Evolutionary conservation across 140 eudicot species (phyloP).

Genomic region (Ambrosia hybrid): DNA sequence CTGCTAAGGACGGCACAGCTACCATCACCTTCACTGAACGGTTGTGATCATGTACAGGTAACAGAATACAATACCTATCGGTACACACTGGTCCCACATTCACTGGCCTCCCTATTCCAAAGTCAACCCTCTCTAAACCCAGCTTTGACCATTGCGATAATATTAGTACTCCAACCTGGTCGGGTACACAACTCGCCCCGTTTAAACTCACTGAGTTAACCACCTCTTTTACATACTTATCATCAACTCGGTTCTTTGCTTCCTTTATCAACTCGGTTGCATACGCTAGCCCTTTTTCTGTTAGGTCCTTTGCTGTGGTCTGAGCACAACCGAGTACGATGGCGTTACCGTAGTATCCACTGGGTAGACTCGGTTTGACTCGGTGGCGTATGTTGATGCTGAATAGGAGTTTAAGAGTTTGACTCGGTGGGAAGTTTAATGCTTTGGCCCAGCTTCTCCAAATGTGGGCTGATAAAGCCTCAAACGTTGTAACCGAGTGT

Average conservation of each 20-base stretch:
- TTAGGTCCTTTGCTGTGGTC: slow-evolving; percentile 40
- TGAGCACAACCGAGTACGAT: slow-evolving; percentile 77
- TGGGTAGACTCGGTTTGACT: slow-evolving; percentile 64
- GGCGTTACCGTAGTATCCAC: slow-evolving; percentile 73
- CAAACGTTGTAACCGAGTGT: slow-evolving; percentile 50
- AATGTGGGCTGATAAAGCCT: slow-evolving; percentile 64
- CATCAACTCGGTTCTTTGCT: slow-evolving; percentile 70
- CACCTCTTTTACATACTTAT: slow-evolving; percentile 59
- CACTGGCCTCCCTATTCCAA: slow-evolving; percentile 73
- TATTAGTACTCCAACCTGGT: slow-evolving; percentile 76
- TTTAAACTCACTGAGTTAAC: slow-evolving; percentile 53
- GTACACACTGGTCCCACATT: slow-evolving; percentile 69
- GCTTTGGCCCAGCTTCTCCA: slow-evolving; percentile 85
- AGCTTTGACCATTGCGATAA: slow-evolving; percentile 81
- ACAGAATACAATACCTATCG: slow-evolving; percentile 63
- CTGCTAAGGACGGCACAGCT: slow-evolving; percentile 65
- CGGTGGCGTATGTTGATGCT: slow-evolving; percentile 63
- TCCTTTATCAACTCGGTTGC: slow-evolving; percentile 47
- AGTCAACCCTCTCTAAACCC: slow-evolving; percentile 78
- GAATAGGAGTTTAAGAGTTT: slow-evolving; percentile 55
- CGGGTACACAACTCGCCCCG: slow-evolving; percentile 46
- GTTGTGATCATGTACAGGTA: slow-evolving; percentile 51
- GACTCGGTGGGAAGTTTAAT: slow-evolving; percentile 59
- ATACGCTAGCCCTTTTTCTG: slow-evolving; percentile 42
- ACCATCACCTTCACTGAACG: slow-evolving; percentile 65